phyloP scores from a whole-genome alignment of 1,284 basidiomycete genomes.

The Cryptococcus floricola region DNA sequence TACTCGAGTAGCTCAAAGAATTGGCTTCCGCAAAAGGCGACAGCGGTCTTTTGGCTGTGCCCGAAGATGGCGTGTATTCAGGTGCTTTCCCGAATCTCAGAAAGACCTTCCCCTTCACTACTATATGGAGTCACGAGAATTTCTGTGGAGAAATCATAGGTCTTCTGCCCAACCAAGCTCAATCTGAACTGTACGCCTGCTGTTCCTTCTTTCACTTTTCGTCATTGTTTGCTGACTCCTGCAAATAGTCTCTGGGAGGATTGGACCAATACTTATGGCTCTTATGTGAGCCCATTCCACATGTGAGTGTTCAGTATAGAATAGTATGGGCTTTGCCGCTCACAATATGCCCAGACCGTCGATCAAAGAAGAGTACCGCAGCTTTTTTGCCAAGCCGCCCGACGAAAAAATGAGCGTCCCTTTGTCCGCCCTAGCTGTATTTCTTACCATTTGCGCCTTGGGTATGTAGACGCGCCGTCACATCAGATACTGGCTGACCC shows the following conservation, averaged over 20 bases:
- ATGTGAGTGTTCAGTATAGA: constrained; percentile 16
- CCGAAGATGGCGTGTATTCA: constrained; percentile 44
- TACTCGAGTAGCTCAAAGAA: constrained; percentile 22
- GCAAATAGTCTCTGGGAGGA: constrained; percentile 29
- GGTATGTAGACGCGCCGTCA: constrained; percentile 15
- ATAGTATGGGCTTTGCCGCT: not conserved
- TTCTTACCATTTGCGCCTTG: constrained; percentile 47
- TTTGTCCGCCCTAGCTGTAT: constrained; percentile 39
- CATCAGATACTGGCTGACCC: not conserved
- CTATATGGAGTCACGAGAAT: constrained; percentile 50
- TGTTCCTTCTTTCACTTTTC: not conserved
- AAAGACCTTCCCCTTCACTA: constrained; percentile 50
- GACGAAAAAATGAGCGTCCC: constrained; percentile 42
- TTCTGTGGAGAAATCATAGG: constrained; percentile 47
- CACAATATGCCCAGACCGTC: constrained; percentile 21
- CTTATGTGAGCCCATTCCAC: constrained; percentile 45
- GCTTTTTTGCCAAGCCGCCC: constrained; percentile 39
- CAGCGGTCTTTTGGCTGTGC: constrained; percentile 31
- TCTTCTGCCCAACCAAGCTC: constrained; percentile 37
- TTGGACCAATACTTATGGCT: constrained; percentile 40
- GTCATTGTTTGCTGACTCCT: not conserved
- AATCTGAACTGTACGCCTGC: constrained; percentile 38
- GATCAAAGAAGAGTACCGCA: constrained; percentile 35
- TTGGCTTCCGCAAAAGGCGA: constrained; percentile 23
- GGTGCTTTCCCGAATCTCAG: constrained; percentile 45